phyloP scores from a whole-genome alignment of 192 early-diverging fungal species.

The Coemansia sp. region DNA sequence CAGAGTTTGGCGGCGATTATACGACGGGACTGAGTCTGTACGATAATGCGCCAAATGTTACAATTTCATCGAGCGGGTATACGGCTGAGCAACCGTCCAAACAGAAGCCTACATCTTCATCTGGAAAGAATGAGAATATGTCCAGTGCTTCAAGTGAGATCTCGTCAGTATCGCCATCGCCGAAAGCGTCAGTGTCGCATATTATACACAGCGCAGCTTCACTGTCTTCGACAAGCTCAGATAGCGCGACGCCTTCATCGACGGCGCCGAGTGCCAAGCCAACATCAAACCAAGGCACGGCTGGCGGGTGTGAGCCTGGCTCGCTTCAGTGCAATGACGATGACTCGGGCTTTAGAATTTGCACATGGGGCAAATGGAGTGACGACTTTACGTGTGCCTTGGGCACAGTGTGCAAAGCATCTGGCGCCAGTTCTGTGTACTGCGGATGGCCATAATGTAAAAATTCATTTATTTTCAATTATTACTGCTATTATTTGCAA shows the following conservation, averaged over 20 bases:
- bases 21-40: background rate
- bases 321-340: background rate
- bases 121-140: too few relatives aligned
- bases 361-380: background rate
- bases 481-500: too few relatives aligned
- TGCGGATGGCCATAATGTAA: background rate
- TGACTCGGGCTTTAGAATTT: background rate
- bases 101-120: too few relatives aligned
- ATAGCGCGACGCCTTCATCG: background rate
- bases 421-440: background rate
- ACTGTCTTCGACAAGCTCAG: background rate
- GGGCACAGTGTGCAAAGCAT: background rate
- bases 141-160: background rate
- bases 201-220: background rate
- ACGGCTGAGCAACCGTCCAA: background rate
- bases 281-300: background rate
- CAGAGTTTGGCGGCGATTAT: constrained; percentile 33
- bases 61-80: background rate
- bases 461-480: background rate
- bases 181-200: background rate
- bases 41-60: background rate
- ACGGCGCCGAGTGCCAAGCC: background rate
- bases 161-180: background rate
- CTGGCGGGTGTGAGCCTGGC: background rate
- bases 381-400: background rate